Evolutionary conservation across 2,329 filamentous ascomycete genomes (phyloP).

Genomic region (Diaporthe humulicola): DNA sequence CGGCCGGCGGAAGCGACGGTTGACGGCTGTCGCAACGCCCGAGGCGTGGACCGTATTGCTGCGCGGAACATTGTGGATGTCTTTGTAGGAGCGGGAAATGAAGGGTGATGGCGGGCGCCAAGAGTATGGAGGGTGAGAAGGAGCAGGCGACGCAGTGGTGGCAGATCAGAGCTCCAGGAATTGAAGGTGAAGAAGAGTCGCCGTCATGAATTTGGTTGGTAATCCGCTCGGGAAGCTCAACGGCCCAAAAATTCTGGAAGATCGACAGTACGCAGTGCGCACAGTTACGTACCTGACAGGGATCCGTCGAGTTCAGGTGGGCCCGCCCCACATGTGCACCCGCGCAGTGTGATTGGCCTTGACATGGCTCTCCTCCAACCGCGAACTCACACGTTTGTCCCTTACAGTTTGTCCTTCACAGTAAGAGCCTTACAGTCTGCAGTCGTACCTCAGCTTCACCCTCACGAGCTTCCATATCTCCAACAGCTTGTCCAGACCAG

Average conservation of each 20-base stretch:
- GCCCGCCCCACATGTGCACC: too few species aligned
- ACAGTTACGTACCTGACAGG: conserved; percentile 21
- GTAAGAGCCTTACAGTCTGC: too few species aligned
- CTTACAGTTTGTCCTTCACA: too few species aligned
- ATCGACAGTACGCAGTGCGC: conserved; percentile 7
- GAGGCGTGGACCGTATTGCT: conserved; percentile 62
- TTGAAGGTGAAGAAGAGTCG: conserved; percentile 13
- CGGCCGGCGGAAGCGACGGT: conserved; percentile 56
- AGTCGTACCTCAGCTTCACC: not conserved
- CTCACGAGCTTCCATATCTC: not conserved
- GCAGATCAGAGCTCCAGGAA: not conserved
- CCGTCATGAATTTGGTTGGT: conserved; percentile 33
- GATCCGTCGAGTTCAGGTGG: not conserved
- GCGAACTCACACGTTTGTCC: too few species aligned
- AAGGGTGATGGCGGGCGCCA: conserved; percentile 35
- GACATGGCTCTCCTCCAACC: not conserved
- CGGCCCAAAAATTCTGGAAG: conserved; percentile 33
- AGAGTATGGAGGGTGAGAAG: conserved; percentile 34
- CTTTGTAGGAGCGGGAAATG: not conserved
- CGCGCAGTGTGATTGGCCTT: not conserved
- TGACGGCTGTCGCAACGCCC: conserved; percentile 58
- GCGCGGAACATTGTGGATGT: conserved; percentile 65
- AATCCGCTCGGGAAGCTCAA: conserved; percentile 13
- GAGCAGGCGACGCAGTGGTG: not conserved
- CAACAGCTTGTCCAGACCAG: not conserved